Evolutionary conservation across 345 rosid genomes (phyloP), one percentile per base, ranked within the genome.

Genomic region (Syzygium oleosum): DNA sequence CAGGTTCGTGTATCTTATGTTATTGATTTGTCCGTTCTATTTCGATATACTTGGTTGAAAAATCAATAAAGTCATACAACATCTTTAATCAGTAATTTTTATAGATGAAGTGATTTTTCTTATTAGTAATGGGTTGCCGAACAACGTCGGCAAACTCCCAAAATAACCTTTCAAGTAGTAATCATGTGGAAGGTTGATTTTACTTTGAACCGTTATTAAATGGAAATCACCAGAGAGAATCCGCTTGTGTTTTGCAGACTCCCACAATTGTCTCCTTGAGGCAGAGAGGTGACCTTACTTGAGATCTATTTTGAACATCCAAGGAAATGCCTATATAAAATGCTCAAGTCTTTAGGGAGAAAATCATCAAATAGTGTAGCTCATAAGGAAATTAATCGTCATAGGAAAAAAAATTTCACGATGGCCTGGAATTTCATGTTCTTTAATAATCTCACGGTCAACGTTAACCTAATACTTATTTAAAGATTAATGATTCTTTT

Each of bases 221-320:
- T 0, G 5, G 27, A 56, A 22, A 56, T 56, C 27, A 56, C 4
- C 61, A 0, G 0, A 3, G 11, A 22, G 0, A 2, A 56, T 22
- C 1, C 2, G 1, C 27, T 22, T 56, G 0, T 22, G 0, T 22
- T 3, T 56, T 22, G 61, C 27, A 55, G 58, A 19, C 25, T 55
- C 58, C 25, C 23, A 1, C 58, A 55, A 55, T 55, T 55, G 23
- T 55, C 58, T 55, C 25, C 58, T 9, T 0, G 4, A 55, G 58
- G 11, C 12, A 56, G 3, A 56, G n/a, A 56, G 27, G 61, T 3
- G 27, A 56, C 61, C 22, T 27, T 56, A 56, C 3, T 9, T 22
- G 61, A 56, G 27, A 56, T 21, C 2, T 0, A 21, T 0, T 56
- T 1, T 56, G 61, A 1, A 56, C 61, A 56, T 9, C 12, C 61